Evolutionary conservation across 2,329 filamentous ascomycete species (phyloP), one percentile per base, ranked within the genome.

Genomic region (Epicoccum sorghinum): DNA sequence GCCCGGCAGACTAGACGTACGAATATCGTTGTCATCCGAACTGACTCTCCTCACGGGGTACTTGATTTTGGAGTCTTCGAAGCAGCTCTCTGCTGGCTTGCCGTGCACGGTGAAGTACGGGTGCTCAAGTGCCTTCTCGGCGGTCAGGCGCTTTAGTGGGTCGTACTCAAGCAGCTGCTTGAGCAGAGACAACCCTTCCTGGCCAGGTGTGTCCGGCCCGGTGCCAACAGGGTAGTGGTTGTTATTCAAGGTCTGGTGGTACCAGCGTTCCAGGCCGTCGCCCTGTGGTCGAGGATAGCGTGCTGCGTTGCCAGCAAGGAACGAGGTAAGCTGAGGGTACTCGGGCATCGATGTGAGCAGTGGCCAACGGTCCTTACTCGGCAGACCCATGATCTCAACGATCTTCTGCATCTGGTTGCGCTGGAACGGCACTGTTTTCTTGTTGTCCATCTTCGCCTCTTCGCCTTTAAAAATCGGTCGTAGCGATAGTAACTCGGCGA

Each of bases 351-450:
- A 85, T 1, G 86, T 80, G 2, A 99, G 79, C 25, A 93, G 82
- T 0, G 93, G 91, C 95, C 95, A 99, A 24, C 87, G 85, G 44
- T 96, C 90, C 67, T 93, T 93, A 6, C 85, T 91, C 0, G 95
- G 95, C 61, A 96, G 79, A 27, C 95, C 95, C 80, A 99, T 88
- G 59, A 99, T 92, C 70, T 99, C 95, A 33, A 96, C 91, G 65
- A 99, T 99, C 77, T 96, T 97, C 70, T 95, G 91, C 93, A 99
- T 98, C 78, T 99, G 95, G 68, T 97, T 97, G 12, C 93, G 86
- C 75, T 99, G 95, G 66, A 99, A 99, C 0, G 95, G 95, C 0
- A 98, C 93, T 0, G 90, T 95, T 78, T 98, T 98, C 77, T 99
- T 99, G 66, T 86, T 90, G 75, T 99, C 95, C 89, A 98, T 97